Base-by-base conservation (phyloP, 2,329 filamentous ascomycete species). In the Blastomyces gilchristii region DNA sequence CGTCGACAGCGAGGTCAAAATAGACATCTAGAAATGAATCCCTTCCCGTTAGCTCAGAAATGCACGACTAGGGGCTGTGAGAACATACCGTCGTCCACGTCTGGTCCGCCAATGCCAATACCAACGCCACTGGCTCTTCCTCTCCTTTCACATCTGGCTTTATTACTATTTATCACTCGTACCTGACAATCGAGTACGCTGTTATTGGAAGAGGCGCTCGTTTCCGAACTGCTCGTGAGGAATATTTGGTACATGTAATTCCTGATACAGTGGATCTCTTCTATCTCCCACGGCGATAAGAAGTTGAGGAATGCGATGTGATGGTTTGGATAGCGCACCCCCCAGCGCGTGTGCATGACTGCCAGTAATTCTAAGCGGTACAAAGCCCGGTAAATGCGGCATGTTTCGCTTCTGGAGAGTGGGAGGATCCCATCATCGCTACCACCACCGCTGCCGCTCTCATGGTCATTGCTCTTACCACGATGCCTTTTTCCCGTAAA, bases 241-340 rank as follows among this genome's bases (percentile, higher is more conserved):
- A 28, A 58, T 11, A 45, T 31, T 25, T 59, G 16, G 41, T 59
- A 59, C 25, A 59, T 59, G 31, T 49, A 49, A 28, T 59, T 59
- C 43, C 58, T 47, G 14, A 59, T 9, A 34, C 41, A 47, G 43
- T 49, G 58, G 6, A 59, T 49, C 16, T 59, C 41, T 49, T 59
- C 41, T 43, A 47, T 49, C 58, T 59, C 58, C 58, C 58, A 47
- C 3, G 58, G 58, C 18, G 58, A 41, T 7, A 59, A 49, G 2
- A 3, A 34, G 25, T 59, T 34, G 22, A 59, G 58, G n/a, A 49
- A 59, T 1, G 43, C 28, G 25, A 49, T 37, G 43, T 37, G 22
- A 43, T 49, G 50, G 9, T 34, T 49, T 7, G 58, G 25, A 37
- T 59, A 28, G 25, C 28, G 43, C 43, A 49, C 18, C 7, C 14